Evolutionary conservation across 352 stramenopile genomes (phyloP).

Genomic region (Phytophthora constricta): DNA sequence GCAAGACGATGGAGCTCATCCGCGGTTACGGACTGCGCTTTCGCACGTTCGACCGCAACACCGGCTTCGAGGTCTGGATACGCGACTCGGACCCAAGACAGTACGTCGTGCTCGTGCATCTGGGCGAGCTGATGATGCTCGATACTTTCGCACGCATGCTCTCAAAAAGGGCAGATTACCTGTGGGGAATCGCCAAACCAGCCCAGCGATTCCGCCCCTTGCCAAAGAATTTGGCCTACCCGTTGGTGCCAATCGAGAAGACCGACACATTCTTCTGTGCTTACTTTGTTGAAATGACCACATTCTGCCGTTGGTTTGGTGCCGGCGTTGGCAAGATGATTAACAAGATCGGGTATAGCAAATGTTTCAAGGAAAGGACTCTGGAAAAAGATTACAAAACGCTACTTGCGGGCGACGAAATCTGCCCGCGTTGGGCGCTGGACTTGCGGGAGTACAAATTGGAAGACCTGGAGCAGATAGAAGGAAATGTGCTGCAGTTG

Average conservation of each 20-base stretch:
- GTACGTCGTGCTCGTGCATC: background rate
- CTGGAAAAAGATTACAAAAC: too few species aligned
- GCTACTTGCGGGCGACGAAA: too few species aligned
- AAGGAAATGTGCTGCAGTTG: too few species aligned
- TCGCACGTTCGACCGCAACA: background rate
- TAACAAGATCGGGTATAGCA: slow-evolving; percentile 12
- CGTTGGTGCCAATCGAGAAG: slow-evolving; percentile 21
- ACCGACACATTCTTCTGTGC: background rate
- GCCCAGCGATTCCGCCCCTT: background rate
- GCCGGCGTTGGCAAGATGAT: slow-evolving; percentile 7
- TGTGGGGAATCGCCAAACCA: background rate
- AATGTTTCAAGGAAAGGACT: too few species aligned
- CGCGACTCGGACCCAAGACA: background rate
- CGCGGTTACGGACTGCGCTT: background rate
- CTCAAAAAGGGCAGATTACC: background rate
- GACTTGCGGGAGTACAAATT: too few species aligned
- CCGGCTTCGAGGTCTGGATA: background rate
- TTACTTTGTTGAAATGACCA: background rate
- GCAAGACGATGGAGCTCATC: background rate
- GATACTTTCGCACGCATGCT: background rate
- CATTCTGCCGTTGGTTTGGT: background rate
- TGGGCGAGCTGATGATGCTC: background rate
- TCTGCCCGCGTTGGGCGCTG: too few species aligned
- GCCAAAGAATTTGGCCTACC: background rate
- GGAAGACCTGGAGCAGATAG: too few species aligned